Evolutionary conservation across 129 eudicot genomes (phyloP).

Genomic region (Flaveria trinervia): DNA sequence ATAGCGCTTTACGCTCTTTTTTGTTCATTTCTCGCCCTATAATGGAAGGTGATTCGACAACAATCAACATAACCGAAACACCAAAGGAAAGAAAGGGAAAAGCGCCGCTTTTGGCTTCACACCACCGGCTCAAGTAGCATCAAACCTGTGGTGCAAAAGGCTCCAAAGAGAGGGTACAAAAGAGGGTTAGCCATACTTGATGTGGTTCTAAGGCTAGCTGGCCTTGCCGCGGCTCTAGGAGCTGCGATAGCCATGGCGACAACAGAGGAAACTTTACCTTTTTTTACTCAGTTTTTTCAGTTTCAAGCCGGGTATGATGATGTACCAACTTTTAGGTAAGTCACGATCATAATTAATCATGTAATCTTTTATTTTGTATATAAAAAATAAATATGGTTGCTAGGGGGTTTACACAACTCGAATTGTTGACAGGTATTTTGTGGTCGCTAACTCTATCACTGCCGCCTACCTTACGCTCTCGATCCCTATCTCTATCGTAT

Average conservation of each 20-base stretch:
- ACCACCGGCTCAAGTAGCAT: slow-evolving; percentile 32
- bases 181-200: slow-evolving; percentile 70
- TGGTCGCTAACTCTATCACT: slow-evolving; percentile 63
- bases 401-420: neutral
- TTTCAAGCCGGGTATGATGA: slow-evolving; percentile 72
- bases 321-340: slow-evolving; percentile 75
- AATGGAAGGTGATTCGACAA: slow-evolving; percentile 53
- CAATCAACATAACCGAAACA: slow-evolving; percentile 41
- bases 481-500: slow-evolving; percentile 75
- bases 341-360: neutral
- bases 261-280: slow-evolving; percentile 80
- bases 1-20: neutral
- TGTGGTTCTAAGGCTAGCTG: slow-evolving; percentile 64
- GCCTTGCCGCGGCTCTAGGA: slow-evolving; percentile 58
- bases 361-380: neutral
- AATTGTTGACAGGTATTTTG: slow-evolving; percentile 60
- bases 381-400: neutral
- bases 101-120: slow-evolving; percentile 64
- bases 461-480: slow-evolving; percentile 65
- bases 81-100: slow-evolving; percentile 72
- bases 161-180: slow-evolving; percentile 36
- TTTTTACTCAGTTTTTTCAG: slow-evolving; percentile 91
- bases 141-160: slow-evolving; percentile 25
- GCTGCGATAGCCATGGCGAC: slow-evolving; percentile 76
- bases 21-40: neutral